Evolutionary conservation across 805 yeast genomes (phyloP).

Genomic region (Dipodascopsis uninucleata): DNA sequence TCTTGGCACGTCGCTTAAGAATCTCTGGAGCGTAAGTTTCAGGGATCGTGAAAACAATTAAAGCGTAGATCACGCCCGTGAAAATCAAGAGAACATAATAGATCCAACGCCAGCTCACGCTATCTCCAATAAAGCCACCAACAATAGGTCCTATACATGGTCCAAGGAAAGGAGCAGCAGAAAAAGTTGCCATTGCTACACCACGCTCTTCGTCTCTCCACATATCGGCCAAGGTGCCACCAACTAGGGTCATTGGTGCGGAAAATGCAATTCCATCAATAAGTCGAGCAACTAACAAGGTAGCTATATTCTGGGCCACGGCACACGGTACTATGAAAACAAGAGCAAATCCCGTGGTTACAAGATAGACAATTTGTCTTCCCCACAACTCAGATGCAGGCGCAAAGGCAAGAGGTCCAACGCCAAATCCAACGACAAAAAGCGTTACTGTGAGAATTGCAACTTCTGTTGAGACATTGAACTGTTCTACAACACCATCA

Average conservation of each 20-base stretch:
- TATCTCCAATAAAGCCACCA: slow-evolving; percentile 58
- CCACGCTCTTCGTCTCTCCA: slow-evolving; percentile 61
- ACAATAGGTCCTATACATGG: slow-evolving; percentile 64
- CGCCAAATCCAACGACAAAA: slow-evolving; percentile 56
- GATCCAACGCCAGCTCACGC: slow-evolving; percentile 67
- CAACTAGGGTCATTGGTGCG: slow-evolving; percentile 70
- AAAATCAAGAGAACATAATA: slow-evolving; percentile 62
- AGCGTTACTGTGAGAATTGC: slow-evolving; percentile 55
- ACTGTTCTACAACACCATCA: slow-evolving; percentile 46
- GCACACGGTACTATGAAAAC: slow-evolving; percentile 55
- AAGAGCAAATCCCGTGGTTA: slow-evolving; percentile 46
- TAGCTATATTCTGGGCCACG: slow-evolving; percentile 56
- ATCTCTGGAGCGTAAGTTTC: slow-evolving; percentile 64
- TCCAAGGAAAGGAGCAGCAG: slow-evolving; percentile 56
- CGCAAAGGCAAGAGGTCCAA: slow-evolving; percentile 59
- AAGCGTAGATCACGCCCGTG: slow-evolving; percentile 52
- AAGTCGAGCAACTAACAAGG: slow-evolving; percentile 61
- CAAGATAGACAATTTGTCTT: slow-evolving; percentile 50
- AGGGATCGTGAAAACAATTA: slow-evolving; percentile 46
- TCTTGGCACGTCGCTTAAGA: slow-evolving; percentile 49
- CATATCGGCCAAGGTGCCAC: slow-evolving; percentile 72
- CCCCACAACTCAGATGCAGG: slow-evolving; percentile 60
- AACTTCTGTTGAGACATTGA: slow-evolving; percentile 56
- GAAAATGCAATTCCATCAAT: slow-evolving; percentile 71
- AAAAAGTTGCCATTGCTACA: slow-evolving; percentile 62